phyloP scores from a whole-genome alignment of 352 stramenopile genomes.

The Globisporangium cylindrosporum region DNA sequence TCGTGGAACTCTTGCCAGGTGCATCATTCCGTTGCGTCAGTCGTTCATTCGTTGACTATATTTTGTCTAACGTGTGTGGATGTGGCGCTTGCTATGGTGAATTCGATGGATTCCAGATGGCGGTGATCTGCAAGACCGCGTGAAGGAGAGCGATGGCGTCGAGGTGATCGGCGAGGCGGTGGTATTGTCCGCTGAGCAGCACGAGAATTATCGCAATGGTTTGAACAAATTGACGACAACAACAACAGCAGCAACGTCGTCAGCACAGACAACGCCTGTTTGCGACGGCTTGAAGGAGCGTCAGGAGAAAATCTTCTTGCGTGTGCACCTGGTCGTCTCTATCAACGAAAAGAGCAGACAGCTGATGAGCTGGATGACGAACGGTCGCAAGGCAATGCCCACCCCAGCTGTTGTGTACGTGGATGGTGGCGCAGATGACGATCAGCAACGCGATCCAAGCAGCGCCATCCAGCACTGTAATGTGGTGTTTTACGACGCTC shows the following conservation, averaged over 20 bases:
- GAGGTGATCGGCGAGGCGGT: constrained; percentile 2
- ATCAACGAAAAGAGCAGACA: background rate
- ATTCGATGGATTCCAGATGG: background rate
- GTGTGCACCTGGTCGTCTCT: background rate
- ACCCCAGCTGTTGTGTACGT: constrained; percentile 4
- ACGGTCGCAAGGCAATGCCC: background rate
- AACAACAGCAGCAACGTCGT: background rate
- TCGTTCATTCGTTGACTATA: background rate
- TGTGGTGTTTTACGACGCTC: constrained; percentile 26
- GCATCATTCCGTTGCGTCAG: background rate
- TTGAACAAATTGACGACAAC: background rate
- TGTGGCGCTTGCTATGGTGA: background rate
- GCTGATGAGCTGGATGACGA: background rate
- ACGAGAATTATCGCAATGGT: background rate
- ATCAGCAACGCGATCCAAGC: background rate
- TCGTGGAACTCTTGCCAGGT: constrained; percentile 25
- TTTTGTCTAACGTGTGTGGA: background rate
- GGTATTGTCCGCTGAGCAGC: background rate
- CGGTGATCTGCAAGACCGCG: background rate
- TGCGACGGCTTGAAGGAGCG: background rate
- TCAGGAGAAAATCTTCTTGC: background rate
- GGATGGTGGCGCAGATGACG: background rate
- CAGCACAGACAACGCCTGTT: background rate
- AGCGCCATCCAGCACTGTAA: constrained; percentile 16
- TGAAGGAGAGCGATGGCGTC: background rate